phyloP scores from a whole-genome alignment of 176 grass and related monocot species.

The Rhynchospora tenuis region DNA sequence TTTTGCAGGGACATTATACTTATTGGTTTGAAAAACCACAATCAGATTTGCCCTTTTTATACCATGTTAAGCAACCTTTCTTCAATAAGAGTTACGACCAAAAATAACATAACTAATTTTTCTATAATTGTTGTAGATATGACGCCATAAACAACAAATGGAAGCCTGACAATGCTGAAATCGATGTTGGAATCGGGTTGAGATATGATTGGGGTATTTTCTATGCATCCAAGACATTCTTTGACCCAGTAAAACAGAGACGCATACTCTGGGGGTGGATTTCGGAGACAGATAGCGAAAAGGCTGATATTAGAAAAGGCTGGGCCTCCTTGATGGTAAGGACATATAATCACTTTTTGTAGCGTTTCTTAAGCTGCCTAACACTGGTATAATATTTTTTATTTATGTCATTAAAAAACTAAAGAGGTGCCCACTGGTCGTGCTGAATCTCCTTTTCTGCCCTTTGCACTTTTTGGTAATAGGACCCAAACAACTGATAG shows the following conservation, averaged over 20 bases:
- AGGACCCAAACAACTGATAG: constrained; percentile 14
- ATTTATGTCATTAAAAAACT: not conserved
- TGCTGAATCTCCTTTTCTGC: not conserved
- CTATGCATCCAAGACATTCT: constrained; percentile 94
- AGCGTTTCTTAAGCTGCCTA: not conserved
- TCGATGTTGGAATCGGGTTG: constrained; percentile 65
- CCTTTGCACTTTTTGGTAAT: not conserved
- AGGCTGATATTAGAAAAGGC: constrained; percentile 68
- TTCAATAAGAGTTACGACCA: not conserved
- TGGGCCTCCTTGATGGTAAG: constrained; percentile 84
- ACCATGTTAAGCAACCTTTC: not conserved
- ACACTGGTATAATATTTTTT: not conserved
- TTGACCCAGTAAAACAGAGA: constrained; percentile 52
- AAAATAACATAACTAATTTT: constrained; percentile 16
- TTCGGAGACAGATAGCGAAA: constrained; percentile 75
- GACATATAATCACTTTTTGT: not conserved
- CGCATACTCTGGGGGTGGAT: constrained; percentile 83
- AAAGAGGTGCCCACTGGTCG: not conserved
- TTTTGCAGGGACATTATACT: not conserved
- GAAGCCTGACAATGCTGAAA: constrained; percentile 35
- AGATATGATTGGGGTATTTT: constrained; percentile 95
- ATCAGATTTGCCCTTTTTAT: not conserved
- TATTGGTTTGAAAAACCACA: not conserved
- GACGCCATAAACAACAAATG: constrained; percentile 36
- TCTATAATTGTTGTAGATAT: constrained; percentile 53